Evolutionary conservation across 495 filamentous ascomycete species (phyloP).

Genomic region (Saxophila tyrrhenica): DNA sequence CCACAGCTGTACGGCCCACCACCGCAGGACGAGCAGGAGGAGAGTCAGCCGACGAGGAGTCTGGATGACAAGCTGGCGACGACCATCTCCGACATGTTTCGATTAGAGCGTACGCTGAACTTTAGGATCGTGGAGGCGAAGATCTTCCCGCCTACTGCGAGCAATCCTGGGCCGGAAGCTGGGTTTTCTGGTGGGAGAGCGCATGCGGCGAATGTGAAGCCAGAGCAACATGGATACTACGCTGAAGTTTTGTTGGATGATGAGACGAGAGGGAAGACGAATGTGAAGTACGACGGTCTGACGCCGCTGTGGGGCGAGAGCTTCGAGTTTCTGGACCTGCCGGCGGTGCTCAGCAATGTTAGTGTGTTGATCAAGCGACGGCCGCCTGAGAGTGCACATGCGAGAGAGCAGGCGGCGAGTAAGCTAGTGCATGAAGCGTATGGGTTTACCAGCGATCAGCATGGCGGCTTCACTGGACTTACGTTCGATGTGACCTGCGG

Average conservation of each 20-base stretch:
- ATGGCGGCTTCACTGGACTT: conserved; percentile 31
- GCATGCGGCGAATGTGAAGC: not conserved
- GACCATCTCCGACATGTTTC: conserved; percentile 47
- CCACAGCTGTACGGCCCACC: conserved; percentile 72
- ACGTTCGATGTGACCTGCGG: conserved; percentile 53
- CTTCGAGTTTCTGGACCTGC: conserved; percentile 75
- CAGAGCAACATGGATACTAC: conserved; percentile 45
- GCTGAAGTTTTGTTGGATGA: conserved; percentile 88
- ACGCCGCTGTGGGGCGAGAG: conserved; percentile 95
- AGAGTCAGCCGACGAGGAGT: conserved; percentile 12
- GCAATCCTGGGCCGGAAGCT: conserved; percentile 7
- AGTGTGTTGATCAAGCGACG: conserved; percentile 73
- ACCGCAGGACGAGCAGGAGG: conserved; percentile 23
- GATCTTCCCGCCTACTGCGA: conserved; percentile 28
- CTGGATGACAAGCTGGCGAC: conserved; percentile 8
- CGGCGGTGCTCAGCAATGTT: conserved; percentile 63
- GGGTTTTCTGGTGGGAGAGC: conserved; percentile 9
- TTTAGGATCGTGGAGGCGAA: conserved; percentile 53
- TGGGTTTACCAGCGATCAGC: conserved; percentile 19
- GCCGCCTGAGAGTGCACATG: conserved; percentile 32
- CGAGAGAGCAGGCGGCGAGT: conserved; percentile 8
- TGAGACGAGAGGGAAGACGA: conserved; percentile 76
- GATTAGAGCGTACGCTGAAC: conserved; percentile 50
- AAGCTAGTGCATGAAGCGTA: conserved; percentile 22
- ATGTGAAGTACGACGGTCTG: conserved; percentile 65